Evolutionary conservation across 164 flowering plant species (phyloP).

Genomic region (Saururus chinensis): DNA sequence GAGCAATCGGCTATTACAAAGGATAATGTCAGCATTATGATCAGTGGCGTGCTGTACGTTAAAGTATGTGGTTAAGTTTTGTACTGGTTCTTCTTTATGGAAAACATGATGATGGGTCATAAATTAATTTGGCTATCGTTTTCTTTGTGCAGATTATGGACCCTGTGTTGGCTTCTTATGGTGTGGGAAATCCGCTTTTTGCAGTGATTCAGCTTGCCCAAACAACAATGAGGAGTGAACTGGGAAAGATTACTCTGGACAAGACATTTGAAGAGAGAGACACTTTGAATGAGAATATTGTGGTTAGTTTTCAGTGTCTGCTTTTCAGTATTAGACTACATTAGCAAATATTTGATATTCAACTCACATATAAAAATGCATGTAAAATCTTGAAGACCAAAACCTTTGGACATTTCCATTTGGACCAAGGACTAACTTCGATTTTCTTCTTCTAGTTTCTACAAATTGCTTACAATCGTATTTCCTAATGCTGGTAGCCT

Average conservation of each 20-base stretch:
- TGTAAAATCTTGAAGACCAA: too few relatives aligned
- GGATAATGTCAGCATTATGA: slow-evolving; percentile 83
- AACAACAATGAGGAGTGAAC: slow-evolving; percentile 91
- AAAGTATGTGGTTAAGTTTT: slow-evolving; percentile 32
- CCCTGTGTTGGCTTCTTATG: slow-evolving; percentile 76
- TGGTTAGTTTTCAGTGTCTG: slow-evolving; percentile 32
- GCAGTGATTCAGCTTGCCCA: slow-evolving; percentile 92
- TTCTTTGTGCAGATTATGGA: slow-evolving; percentile 57
- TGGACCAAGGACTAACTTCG: background rate
- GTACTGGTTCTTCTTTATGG: background rate
- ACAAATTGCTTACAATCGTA: background rate
- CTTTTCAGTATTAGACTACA: too few relatives aligned
- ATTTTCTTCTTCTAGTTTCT: background rate
- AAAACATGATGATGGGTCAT: background rate
- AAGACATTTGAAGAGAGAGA: slow-evolving; percentile 90
- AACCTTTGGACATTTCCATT: too few relatives aligned
- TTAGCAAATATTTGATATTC: background rate
- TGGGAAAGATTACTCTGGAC: slow-evolving; percentile 89
- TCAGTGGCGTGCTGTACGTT: slow-evolving; percentile 78
- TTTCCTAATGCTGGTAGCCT: background rate
- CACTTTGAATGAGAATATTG: slow-evolving; percentile 75
- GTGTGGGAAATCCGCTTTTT: slow-evolving; percentile 77
- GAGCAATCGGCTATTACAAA: slow-evolving; percentile 87
- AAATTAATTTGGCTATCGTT: background rate
- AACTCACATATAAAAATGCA: too few relatives aligned